These are phyloP conservation scores for Solidago caesia DNA, from an alignment of 129 eudicot species.

Conservation along the genomic window DNA sequence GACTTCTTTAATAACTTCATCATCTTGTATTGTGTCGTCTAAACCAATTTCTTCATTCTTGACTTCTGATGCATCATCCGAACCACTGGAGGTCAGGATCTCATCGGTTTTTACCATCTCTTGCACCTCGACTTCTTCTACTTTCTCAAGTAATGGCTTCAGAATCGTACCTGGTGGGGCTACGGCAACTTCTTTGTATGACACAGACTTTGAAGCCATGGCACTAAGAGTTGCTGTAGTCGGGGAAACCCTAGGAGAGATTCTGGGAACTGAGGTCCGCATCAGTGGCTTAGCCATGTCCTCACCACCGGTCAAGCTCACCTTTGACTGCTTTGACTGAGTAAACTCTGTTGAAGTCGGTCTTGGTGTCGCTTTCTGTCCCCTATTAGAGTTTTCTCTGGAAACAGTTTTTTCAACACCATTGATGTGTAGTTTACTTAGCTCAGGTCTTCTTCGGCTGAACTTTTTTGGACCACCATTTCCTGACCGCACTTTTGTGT, in stretches of 20 bases:
- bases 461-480: slow-evolving; percentile 54
- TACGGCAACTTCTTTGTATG: slow-evolving; percentile 96
- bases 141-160: slow-evolving; percentile 71
- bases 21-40: slow-evolving; percentile 44
- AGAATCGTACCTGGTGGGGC: slow-evolving; percentile 96
- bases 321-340: slow-evolving; percentile 45
- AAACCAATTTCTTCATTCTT: slow-evolving; percentile 29
- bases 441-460: slow-evolving; percentile 59
- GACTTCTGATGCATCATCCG: slow-evolving; percentile 39
- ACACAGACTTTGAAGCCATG: slow-evolving; percentile 78
- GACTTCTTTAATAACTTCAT: slow-evolving; percentile 52
- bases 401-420: slow-evolving; percentile 35
- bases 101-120: slow-evolving; percentile 57
- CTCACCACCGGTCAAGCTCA: slow-evolving; percentile 33
- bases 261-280: slow-evolving; percentile 41
- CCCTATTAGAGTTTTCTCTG: slow-evolving; percentile 44
- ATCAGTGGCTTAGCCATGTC: slow-evolving; percentile 41
- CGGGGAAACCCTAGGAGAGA: slow-evolving; percentile 45
- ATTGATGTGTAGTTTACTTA: slow-evolving; percentile 56
- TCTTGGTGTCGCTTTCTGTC: slow-evolving; percentile 52
- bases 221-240: slow-evolving; percentile 50
- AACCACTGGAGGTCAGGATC: slow-evolving; percentile 31
- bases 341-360: slow-evolving; percentile 42
- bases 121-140: slow-evolving; percentile 56
- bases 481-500: slow-evolving; percentile 66